Conservation (phyloP, 805 yeast genomes). For the Wickerhamomyces chaumierensis region DNA sequence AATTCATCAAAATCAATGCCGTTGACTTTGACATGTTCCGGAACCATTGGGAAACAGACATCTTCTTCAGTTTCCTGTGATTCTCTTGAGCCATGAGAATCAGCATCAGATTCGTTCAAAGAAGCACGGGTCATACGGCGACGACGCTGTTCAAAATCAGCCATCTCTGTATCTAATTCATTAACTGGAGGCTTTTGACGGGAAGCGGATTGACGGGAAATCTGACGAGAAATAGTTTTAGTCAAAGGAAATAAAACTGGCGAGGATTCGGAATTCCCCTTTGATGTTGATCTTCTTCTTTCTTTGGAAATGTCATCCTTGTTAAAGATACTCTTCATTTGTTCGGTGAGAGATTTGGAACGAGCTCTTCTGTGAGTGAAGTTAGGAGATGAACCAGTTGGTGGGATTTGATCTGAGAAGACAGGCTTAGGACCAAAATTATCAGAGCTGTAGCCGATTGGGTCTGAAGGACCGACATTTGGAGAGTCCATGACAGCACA, state of each 20-base stretch:
- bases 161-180: constrained; percentile 24
- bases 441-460: not conserved
- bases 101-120: constrained; percentile 47
- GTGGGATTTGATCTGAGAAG: not conserved
- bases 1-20: constrained; percentile 90
- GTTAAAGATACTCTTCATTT: constrained; percentile 23
- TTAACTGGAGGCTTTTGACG: too few species aligned
- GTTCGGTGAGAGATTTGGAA: constrained; percentile 28
- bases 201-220: constrained; percentile 10
- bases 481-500: constrained; percentile 11
- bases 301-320: constrained; percentile 16
- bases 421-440: not conserved
- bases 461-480: not conserved
- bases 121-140: constrained; percentile 23
- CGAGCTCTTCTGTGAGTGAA: constrained; percentile 11
- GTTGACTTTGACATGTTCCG: constrained; percentile 47
- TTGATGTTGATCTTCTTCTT: constrained; percentile 14
- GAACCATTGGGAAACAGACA: constrained; percentile 90
- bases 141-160: constrained; percentile 23
- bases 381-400: not conserved
- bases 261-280: constrained; percentile 11
- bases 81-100: constrained; percentile 63
- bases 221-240: constrained; percentile 12
- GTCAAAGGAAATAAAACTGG: constrained; percentile 15
- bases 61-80: constrained; percentile 94